Evolutionary conservation across 768 basidiomycete species (phyloP).

Genomic region (Exidia glandulosa): DNA sequence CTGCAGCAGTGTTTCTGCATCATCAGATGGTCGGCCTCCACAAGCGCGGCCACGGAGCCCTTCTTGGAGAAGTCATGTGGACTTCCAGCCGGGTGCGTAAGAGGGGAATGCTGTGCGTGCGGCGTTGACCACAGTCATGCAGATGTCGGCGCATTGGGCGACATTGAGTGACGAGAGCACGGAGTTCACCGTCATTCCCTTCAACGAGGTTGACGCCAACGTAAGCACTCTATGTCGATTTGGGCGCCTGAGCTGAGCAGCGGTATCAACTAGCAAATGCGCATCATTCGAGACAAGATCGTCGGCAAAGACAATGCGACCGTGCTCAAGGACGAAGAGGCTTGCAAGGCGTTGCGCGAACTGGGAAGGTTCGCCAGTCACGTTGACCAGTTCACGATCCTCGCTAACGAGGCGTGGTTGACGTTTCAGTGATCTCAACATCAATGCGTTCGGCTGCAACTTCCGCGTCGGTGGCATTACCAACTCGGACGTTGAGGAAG

Average conservation of each 20-base stretch:
- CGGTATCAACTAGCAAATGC: constrained; percentile 20
- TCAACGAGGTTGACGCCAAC: constrained; percentile 20
- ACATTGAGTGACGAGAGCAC: constrained; percentile 26
- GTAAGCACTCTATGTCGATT: constrained; percentile 1
- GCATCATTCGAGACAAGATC: constrained; percentile 25
- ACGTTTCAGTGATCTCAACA: constrained; percentile 33
- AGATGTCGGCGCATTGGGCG: constrained; percentile 31
- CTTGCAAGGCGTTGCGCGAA: constrained; percentile 15
- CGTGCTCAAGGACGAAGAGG: constrained; percentile 16
- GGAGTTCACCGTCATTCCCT: constrained; percentile 27
- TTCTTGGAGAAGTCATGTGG: constrained; percentile 30
- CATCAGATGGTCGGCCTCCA: constrained; percentile 33
- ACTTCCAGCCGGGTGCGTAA: constrained; percentile 23
- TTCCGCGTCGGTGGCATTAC: constrained; percentile 23
- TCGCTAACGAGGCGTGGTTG: no score
- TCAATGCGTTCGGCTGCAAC: constrained; percentile 36
- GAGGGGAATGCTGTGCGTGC: background rate
- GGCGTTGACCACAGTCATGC: background rate
- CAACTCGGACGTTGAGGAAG: constrained; percentile 29
- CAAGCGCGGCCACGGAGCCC: constrained; percentile 25
- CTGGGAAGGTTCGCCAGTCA: no score
- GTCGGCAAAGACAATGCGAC: constrained; percentile 19
- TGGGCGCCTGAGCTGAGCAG: no score
- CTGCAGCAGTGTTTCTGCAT: constrained; percentile 25
- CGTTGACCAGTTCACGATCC: no score